Percentiles rank a stretch among this genome's conserved stretches.
These are phyloP conservation scores for Telfairia occidentalis DNA, from an alignment of 331 rosid genomes.

Conservation along the genomic window DNA sequence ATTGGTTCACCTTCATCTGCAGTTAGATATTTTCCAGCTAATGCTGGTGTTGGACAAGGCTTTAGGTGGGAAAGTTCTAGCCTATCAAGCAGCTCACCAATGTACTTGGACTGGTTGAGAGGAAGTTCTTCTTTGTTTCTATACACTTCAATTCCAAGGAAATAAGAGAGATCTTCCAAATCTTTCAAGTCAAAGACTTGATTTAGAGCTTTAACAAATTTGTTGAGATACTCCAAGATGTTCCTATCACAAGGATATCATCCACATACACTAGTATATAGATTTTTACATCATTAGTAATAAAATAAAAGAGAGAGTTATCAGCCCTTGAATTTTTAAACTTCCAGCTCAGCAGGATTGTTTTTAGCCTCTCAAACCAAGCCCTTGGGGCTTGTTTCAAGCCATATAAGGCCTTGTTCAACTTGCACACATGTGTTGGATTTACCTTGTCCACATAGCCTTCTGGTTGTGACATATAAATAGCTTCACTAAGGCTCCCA, in stretches of 20 bases:
- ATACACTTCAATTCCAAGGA: neutral
- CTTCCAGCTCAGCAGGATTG: neutral
- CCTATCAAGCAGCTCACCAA: neutral
- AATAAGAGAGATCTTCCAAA: neutral
- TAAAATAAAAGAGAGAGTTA: neutral
- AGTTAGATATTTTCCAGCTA: neutral
- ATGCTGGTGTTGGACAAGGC: neutral
- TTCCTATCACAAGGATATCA: neutral
- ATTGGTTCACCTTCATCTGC: neutral
- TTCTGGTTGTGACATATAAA: neutral
- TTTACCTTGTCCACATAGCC: neutral
- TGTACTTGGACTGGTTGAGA: neutral
- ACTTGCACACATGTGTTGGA: neutral
- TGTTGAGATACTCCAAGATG: neutral
- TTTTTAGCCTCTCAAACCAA: too few relatives aligned
- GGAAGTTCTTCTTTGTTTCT: neutral
- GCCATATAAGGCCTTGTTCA: neutral
- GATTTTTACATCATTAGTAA: too few relatives aligned
- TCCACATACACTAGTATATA: neutral
- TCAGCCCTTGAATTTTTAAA: neutral
- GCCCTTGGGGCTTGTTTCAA: neutral
- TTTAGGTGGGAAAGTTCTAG: too few relatives aligned
- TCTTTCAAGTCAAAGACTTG: neutral
- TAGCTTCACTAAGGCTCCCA: neutral
- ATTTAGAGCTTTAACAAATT: too few relatives aligned